Conservation (phyloP, 495 filamentous ascomycete genomes). For the Xylaria castorea region DNA sequence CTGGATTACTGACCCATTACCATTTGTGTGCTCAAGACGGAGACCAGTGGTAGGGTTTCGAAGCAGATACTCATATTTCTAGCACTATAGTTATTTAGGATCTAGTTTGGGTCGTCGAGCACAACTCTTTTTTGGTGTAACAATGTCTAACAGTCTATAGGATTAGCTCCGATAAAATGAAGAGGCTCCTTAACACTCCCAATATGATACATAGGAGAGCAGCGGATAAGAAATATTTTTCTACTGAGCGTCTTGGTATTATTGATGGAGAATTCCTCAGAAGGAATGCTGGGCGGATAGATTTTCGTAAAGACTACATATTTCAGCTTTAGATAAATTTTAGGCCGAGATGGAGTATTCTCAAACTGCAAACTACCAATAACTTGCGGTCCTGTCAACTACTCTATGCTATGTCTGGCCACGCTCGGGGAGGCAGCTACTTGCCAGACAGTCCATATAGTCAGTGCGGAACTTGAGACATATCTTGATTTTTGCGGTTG, state of each 20-base stretch:
- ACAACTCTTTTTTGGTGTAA: no score
- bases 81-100: neutral
- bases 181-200: conserved; percentile 45
- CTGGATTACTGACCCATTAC: neutral
- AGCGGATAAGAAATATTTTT: conserved; percentile 28
- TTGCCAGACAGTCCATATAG: neutral
- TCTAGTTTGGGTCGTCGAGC: no score
- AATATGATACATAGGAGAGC: conserved; percentile 26
- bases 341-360: conserved; percentile 43
- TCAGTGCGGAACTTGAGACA: neutral
- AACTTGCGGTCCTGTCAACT: conserved; percentile 52
- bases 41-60: neutral
- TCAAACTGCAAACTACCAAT: conserved; percentile 54
- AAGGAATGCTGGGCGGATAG: neutral
- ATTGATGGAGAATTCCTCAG: conserved; percentile 16
- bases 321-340: no score
- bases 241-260: conserved; percentile 38
- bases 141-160: no score
- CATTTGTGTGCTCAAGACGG: neutral
- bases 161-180: no score
- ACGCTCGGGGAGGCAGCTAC: no score
- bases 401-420: conserved; percentile 57
- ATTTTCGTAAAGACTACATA: neutral
- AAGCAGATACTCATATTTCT: neutral
- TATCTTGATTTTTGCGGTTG: neutral